A percentile compares a stretch with the other conserved stretches of the same genome.
phyloP scores from a whole-genome alignment of 2,329 filamentous ascomycete species.

The Trichophyton simii region DNA sequence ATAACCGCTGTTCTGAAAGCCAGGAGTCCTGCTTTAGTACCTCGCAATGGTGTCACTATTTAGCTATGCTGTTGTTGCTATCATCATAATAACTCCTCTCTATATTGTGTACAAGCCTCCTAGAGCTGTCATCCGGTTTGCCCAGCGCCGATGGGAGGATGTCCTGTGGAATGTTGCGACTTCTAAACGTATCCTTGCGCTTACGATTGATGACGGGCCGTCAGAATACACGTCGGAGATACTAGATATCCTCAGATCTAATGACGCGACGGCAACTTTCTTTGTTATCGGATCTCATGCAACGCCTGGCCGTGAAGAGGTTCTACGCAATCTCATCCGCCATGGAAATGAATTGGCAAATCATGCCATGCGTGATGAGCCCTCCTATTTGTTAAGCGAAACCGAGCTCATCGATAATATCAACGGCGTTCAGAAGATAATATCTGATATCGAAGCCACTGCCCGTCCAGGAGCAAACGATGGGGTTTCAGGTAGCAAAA shows the following conservation, averaged over 20 bases:
- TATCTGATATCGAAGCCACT: conserved; percentile 32
- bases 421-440: conserved; percentile 47
- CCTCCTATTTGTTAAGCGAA: conserved; percentile 50
- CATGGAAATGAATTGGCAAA: conserved; percentile 65
- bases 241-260: conserved; percentile 50
- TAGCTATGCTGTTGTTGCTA: background rate
- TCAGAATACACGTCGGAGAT: conserved; percentile 61
- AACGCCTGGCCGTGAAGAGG: conserved; percentile 27
- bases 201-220: conserved; percentile 81
- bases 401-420: conserved; percentile 53
- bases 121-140: conserved; percentile 53
- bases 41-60: background rate
- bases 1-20: background rate
- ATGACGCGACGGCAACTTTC: conserved; percentile 66
- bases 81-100: conserved; percentile 27
- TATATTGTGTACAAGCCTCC: conserved; percentile 78
- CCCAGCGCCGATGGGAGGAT: conserved; percentile 60
- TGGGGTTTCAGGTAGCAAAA: conserved; percentile 27
- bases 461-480: conserved; percentile 19
- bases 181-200: conserved; percentile 54
- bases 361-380: conserved; percentile 81
- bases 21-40: background rate
- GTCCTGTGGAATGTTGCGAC: conserved; percentile 58
- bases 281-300: conserved; percentile 79
- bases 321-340: conserved; percentile 47